Conservation (phyloP, 331 rosid genomes). For the Rhamnella rubrinervis region DNA sequence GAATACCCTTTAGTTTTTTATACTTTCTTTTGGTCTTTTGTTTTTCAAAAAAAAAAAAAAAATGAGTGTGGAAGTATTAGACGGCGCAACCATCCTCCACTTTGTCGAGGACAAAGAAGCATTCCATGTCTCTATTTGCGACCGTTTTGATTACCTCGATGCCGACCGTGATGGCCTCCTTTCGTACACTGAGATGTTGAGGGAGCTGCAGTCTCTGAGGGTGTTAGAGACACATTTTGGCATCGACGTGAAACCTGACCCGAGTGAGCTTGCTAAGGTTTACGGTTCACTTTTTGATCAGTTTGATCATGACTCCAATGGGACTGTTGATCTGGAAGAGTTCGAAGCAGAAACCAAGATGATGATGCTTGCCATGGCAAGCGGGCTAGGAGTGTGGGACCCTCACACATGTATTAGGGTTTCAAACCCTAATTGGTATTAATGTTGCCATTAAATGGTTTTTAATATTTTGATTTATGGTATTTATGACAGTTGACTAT, state of each 20-base stretch:
- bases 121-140: constrained; percentile 26
- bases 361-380: constrained; percentile 77
- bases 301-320: constrained; percentile 60
- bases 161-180: constrained; percentile 50
- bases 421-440: too few species aligned
- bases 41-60: constrained; percentile 12
- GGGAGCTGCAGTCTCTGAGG: constrained; percentile 59
- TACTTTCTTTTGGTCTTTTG: too few species aligned
- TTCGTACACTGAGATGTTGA: constrained; percentile 62
- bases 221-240: constrained; percentile 56
- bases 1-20: too few species aligned
- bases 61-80: constrained; percentile 75
- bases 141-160: constrained; percentile 56
- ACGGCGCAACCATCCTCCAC: constrained; percentile 61
- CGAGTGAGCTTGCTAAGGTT: constrained; percentile 50
- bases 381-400: constrained; percentile 48
- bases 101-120: constrained; percentile 76
- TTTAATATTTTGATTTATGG: too few species aligned
- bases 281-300: constrained; percentile 53
- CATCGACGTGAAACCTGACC: constrained; percentile 29
- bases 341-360: constrained; percentile 64
- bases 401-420: too few species aligned
- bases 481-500: too few species aligned
- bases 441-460: too few species aligned
- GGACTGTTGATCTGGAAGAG: constrained; percentile 61